A percentile compares a stretch with the other conserved stretches of the same genome.
phyloP scores from a whole-genome alignment of 1,139 yeast genomes.

The Suhomyces bribrorum region DNA sequence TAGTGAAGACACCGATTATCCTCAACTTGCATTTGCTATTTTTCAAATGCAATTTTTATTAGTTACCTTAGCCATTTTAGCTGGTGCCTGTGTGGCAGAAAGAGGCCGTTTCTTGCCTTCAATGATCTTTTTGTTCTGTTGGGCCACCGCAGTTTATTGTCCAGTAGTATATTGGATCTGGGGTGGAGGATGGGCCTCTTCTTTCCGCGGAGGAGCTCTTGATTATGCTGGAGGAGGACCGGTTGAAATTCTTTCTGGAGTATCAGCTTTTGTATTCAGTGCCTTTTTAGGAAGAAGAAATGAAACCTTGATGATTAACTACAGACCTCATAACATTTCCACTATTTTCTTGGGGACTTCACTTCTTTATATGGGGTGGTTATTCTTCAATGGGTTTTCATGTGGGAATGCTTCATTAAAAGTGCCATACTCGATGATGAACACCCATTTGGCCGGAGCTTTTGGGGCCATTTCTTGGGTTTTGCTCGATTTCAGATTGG shows the following conservation, averaged over 20 bases:
- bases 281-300: slow-evolving; percentile 81
- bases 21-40: slow-evolving; percentile 80
- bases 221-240: slow-evolving; percentile 99
- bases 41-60: slow-evolving; percentile 92
- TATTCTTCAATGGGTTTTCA: slow-evolving; percentile 85
- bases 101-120: slow-evolving; percentile 88
- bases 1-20: slow-evolving; percentile 52
- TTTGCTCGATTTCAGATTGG: slow-evolving; percentile 81
- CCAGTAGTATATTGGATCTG: slow-evolving; percentile 96
- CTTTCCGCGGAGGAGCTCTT: slow-evolving; percentile 77
- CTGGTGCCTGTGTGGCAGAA: slow-evolving; percentile 90
- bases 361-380: slow-evolving; percentile 74
- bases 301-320: slow-evolving; percentile 81
- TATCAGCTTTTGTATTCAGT: slow-evolving; percentile 84
- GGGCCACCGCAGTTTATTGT: slow-evolving; percentile 91
- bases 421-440: slow-evolving; percentile 84
- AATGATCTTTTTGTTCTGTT: slow-evolving; percentile 75
- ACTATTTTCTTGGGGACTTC: slow-evolving; percentile 79
- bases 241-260: slow-evolving; percentile 89
- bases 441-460: slow-evolving; percentile 86
- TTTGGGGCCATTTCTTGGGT: slow-evolving; percentile 95
- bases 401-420: slow-evolving; percentile 65
- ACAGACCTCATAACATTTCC: slow-evolving; percentile 92
- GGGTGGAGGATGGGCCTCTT: slow-evolving; percentile 91
- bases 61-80: slow-evolving; percentile 86